Evolutionary conservation across 2,329 filamentous ascomycete species (phyloP), one percentile per base, ranked within the genome.

Genomic region (Stachybotrys elegans): DNA sequence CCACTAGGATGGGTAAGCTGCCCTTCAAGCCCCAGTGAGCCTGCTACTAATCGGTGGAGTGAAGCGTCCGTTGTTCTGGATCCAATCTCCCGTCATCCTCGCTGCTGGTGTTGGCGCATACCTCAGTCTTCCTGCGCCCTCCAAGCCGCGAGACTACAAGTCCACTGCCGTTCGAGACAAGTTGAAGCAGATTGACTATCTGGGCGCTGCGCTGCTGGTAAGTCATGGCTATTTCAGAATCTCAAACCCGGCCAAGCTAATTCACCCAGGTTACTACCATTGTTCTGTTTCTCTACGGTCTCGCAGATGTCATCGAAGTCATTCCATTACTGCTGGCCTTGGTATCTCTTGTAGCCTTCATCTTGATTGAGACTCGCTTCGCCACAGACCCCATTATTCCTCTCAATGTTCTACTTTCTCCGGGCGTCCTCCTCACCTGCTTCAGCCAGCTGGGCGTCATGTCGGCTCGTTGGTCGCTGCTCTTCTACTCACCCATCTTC

Each of bases 401-500:
- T 1, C 67, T 91, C 40, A 63, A 75, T 2, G 73, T 93, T 2
- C 75, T 94, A 22, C 76, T 73, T 42, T 88, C 83, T 11, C 78
- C 84, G 22, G 84, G 83, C 22, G 80, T 87, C 1, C 69, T 92
- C 4, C 66, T 92, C 19, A 85, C 85, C 1, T 92, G 88, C 57
- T 57, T 91, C 19, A 77, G 83, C 1, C 87, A 89, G 40, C 73
- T 91, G 0, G 82, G 84, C 17, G 77, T 89, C 60, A 92, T 94
- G 86, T 82, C 86, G 58, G 76, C 85, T 2, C 83, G 89, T 45
- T 94, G 88, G 88, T 76, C 75, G 6, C 75, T 94, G 2, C 71
- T 94, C 7, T 93, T 90, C 69, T 94, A 89, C 64, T 78, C 84
- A 0, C 88, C 89, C 0, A 80, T 89, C 35, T 91, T 88, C 55